Conservation (phyloP, 129 eudicot genomes). For the Ambrosia trifida region DNA sequence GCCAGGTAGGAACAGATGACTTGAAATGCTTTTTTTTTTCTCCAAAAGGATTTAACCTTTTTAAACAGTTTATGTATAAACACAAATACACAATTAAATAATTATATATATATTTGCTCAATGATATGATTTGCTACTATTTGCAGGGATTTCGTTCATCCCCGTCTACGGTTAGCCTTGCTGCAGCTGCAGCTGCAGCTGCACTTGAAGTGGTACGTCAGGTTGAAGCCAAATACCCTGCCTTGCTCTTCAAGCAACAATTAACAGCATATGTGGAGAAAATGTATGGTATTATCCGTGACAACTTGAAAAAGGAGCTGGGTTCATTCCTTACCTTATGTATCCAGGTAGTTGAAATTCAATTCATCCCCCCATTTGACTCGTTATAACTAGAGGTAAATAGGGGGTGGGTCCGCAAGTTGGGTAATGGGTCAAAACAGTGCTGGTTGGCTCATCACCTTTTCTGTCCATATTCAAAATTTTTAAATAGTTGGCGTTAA, state of each 20-base stretch:
- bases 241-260: constrained; percentile 93
- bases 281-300: constrained; percentile 89
- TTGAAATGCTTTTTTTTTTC: not conserved
- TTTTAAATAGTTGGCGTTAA: not conserved
- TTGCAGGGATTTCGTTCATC: constrained; percentile 89
- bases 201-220: constrained; percentile 83
- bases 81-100: not conserved
- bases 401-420: not conserved
- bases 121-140: constrained; percentile 19
- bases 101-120: constrained; percentile 7
- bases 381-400: constrained; percentile 1
- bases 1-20: not conserved
- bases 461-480: not conserved
- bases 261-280: constrained; percentile 91
- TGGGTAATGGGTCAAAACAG: not conserved
- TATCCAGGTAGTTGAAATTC: constrained; percentile 64
- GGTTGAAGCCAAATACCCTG: constrained; percentile 97
- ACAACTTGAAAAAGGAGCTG: constrained; percentile 90
- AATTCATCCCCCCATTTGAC: not conserved
- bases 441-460: not conserved
- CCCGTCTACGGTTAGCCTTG: constrained; percentile 59
- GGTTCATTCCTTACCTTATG: constrained; percentile 70
- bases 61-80: not conserved
- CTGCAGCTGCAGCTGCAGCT: constrained; percentile 84
- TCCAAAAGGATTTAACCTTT: not conserved